Evolutionary conservation across 192 early-diverging fungal species (phyloP).

Genomic region (Backusella circina): DNA sequence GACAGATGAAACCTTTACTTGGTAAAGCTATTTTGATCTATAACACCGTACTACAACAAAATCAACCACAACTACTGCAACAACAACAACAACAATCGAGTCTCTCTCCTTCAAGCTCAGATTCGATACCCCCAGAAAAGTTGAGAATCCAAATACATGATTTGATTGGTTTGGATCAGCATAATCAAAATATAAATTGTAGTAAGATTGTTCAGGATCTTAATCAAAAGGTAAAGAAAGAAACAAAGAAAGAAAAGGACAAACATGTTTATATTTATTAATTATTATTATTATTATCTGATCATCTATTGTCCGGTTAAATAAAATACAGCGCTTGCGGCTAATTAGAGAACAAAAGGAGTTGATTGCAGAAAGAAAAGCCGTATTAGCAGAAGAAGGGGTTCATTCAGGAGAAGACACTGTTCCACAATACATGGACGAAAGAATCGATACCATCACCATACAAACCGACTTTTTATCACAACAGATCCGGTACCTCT

Average conservation of each 20-base stretch:
- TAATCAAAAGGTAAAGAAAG: not conserved
- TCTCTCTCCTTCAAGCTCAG: not conserved
- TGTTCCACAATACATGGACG: slow-evolving; percentile 29
- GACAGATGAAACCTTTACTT: not conserved
- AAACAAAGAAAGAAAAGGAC: not conserved
- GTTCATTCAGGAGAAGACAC: not conserved
- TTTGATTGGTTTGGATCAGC: not conserved
- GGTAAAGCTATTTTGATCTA: not conserved
- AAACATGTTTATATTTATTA: not conserved
- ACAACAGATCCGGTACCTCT: not conserved
- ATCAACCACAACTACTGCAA: not conserved
- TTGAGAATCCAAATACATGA: not conserved
- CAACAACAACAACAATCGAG: not conserved
- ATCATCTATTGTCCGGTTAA: not conserved
- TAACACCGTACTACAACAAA: not conserved
- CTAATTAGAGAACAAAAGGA: slow-evolving; percentile 17
- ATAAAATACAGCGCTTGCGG: not conserved
- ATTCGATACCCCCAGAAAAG: not conserved
- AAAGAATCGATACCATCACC: slow-evolving; percentile 22
- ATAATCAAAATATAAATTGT: not conserved
- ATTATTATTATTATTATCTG: not conserved
- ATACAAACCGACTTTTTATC: slow-evolving; percentile 8
- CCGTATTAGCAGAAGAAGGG: not conserved
- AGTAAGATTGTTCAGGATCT: not conserved
- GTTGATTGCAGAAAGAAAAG: slow-evolving; percentile 16